phyloP scores from a whole-genome alignment of 1,284 basidiomycete species.

The Trichosporon sp. region DNA sequence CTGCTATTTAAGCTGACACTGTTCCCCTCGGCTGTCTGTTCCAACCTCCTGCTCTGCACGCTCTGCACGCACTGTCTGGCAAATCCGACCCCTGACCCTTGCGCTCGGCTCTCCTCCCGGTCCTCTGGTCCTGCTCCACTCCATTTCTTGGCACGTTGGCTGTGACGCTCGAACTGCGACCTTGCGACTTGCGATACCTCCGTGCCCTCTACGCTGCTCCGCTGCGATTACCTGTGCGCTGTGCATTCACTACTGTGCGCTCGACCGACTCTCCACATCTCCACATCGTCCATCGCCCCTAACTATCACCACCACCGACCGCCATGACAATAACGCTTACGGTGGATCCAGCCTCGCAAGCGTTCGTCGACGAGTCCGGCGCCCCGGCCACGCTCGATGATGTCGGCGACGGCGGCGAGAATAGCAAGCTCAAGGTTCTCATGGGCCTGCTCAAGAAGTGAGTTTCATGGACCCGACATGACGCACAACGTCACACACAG shows the following conservation, averaged over 20 bases:
- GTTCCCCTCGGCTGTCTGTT: neutral
- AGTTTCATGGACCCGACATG: no score
- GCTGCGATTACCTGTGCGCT: neutral
- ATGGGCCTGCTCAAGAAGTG: constrained; percentile 79
- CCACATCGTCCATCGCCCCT: neutral
- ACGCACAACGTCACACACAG: no score
- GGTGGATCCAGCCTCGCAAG: constrained; percentile 22
- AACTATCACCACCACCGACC: neutral
- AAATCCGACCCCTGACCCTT: neutral
- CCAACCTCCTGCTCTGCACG: neutral
- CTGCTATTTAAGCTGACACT: neutral
- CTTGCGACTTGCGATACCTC: no score
- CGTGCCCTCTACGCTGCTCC: neutral
- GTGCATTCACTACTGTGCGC: neutral
- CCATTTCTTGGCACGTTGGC: neutral
- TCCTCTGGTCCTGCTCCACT: neutral
- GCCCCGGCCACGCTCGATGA: constrained; percentile 63
- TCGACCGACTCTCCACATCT: neutral
- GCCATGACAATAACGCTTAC: neutral
- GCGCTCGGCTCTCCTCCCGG: neutral
- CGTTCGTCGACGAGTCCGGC: constrained; percentile 44
- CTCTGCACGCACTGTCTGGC: no score
- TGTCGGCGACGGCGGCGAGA: constrained; percentile 66
- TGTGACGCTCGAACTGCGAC: neutral
- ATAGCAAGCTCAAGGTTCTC: constrained; percentile 85